Base-by-base conservation (phyloP, 768 basidiomycete genomes). In the Suillus clintonianus region DNA sequence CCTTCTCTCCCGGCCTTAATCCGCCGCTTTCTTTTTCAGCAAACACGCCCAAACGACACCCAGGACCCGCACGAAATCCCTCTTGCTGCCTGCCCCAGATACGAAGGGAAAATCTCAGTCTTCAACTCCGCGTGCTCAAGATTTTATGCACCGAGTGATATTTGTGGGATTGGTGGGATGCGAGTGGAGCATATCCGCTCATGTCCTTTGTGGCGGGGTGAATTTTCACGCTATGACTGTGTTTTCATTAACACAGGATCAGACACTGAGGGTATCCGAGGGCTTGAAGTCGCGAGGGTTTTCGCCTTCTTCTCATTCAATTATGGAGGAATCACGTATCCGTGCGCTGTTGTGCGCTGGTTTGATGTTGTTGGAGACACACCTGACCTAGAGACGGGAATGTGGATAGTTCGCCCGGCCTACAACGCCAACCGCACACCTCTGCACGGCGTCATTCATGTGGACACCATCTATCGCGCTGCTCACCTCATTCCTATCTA, bases 81-180 rank as follows among this genome's bases (percentile, higher is more conserved):
- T 19, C 54, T 69, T 13, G 63, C 65, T 13, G 47, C 65, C 10
- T 66, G 64, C 42, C 68, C 67, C 24, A 27, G 57, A n/a, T 17
- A 73, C 30, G 19, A 56, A 1, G 15, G 43, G 11, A 62, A 62
- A 7, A 42, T 62, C 5, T 42, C 24, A 2, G 56, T 62, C 14
- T 17, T 62, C 39, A 62, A 62, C 34, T 59, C 62, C 2, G 62
- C 36, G 14, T 41, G 30, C 36, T 48, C 62, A 24, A 41, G 51
- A 19, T 65, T 65, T 37, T 64, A 42, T 47, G 51, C 14, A 14
- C 64, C 62, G 19, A 65, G 64, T 27, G 53, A 65, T 15, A 27
- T 68, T n/a, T 68, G 62, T n/a, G 72, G 75, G 2, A 48, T 65
- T 9, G 67, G 68, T 14, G 73, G 75, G 0, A 77, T 77, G 76